phyloP scores from a whole-genome alignment of 1,284 basidiomycete species.

The Austropuccinia psidii region DNA sequence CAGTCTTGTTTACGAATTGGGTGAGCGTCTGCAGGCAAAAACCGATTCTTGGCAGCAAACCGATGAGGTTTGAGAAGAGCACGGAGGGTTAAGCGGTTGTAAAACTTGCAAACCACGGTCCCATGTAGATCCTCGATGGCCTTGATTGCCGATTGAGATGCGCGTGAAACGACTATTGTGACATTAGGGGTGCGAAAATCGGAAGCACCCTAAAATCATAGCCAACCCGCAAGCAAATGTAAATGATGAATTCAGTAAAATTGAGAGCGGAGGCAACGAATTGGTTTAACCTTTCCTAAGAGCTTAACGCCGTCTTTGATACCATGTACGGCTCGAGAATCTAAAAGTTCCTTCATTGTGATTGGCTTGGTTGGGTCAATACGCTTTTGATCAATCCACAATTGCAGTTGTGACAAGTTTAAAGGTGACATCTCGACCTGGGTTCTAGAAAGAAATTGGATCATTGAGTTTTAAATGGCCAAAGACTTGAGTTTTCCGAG shows the following conservation, averaged over 20 bases:
- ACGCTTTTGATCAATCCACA: constrained; percentile 80
- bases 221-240: constrained; percentile 14
- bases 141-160: constrained; percentile 73
- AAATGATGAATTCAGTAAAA: not conserved
- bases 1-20: constrained; percentile 29
- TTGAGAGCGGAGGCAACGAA: constrained; percentile 33
- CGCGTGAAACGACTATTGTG: constrained; percentile 73
- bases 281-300: constrained; percentile 62
- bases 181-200: constrained; percentile 62
- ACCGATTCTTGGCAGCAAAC: constrained; percentile 28
- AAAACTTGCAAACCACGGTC: constrained; percentile 79
- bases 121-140: constrained; percentile 78
- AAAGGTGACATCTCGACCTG: constrained; percentile 69
- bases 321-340: constrained; percentile 79
- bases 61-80: constrained; percentile 61
- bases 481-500: not conserved
- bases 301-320: constrained; percentile 86
- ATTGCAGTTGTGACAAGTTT: constrained; percentile 77
- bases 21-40: constrained; percentile 24
- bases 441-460: constrained; percentile 48
- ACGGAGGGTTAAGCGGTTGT: constrained; percentile 73
- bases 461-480: not conserved
- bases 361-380: constrained; percentile 74
- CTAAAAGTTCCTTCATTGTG: constrained; percentile 72
- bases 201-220: constrained; percentile 56